Base-by-base conservation (phyloP, 2,329 filamentous ascomycete species). In the Alternaria tenuissima region DNA sequence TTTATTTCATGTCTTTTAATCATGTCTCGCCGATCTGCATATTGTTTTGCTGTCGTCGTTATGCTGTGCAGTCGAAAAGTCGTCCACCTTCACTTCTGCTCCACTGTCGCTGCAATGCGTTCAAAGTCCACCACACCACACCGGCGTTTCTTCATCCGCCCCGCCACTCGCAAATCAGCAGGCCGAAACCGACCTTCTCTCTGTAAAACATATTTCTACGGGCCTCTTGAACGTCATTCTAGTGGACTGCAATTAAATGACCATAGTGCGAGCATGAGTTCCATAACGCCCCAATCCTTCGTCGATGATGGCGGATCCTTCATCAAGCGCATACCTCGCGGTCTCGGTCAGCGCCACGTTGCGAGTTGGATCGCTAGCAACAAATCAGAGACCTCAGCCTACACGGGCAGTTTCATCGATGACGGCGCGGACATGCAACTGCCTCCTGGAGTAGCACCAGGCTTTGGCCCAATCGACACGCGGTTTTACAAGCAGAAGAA, bases 391-490 rank as follows among this genome's bases (percentile, higher is more conserved):
- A 36, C 51, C 11, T 69, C 69, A 8, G 36, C 52, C 3, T 73
- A 72, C 48, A 70, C 67, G 4, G 64, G 66, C 18, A 75, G 72
- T 57, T 75, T 64, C 47, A 26, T 76, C 32, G 75, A 77, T 56
- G 74, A 76, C 46, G 67, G 70, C 22, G 65, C 62, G n/a, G 70
- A 76, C 52, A 62, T 72, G 32, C 52, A 65, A 1, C 34, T 49
- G 1, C 54, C 38, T 7, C n/a, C 14, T 8, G 39, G 12, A 3
- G 11, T 7, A 39, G 16, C 41, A 16, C 57, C 62, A 14, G 64
- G 66, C 2, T 69, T 74, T n/a, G 71, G 68, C 1, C n/a, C 24
- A 5, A 22, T 70, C 4, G 42, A 74, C 32, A 18, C 43, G 1
- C 28, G 14, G 0, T 72, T 70, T 52, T 71, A 75, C 59, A 60